Evolutionary conservation across 1,284 basidiomycete species (phyloP).

Genomic region (Mycosarcoma mackinlayi): DNA sequence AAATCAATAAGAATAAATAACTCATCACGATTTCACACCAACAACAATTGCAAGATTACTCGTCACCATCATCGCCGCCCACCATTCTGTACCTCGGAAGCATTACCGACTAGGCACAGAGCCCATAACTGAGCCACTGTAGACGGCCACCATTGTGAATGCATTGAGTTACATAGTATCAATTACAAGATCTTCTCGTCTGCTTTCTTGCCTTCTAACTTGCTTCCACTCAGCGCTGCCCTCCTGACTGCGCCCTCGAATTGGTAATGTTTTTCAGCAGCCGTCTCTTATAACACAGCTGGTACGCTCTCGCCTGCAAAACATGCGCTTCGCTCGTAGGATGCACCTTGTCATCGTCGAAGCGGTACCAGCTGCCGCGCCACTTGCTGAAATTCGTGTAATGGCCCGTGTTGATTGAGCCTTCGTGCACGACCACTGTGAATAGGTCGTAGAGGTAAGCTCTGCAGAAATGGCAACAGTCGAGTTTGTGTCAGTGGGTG

Average conservation of each 20-base stretch:
- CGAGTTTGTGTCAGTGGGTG: too few relatives aligned
- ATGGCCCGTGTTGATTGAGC: conserved; percentile 88
- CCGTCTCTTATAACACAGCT: conserved; percentile 61
- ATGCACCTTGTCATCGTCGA: conserved; percentile 86
- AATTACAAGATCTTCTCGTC: too few relatives aligned
- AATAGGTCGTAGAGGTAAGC: conserved; percentile 84
- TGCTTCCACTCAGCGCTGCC: background rate
- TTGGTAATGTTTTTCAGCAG: conserved; percentile 50
- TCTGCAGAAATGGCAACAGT: too few relatives aligned
- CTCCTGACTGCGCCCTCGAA: background rate
- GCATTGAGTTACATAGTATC: too few relatives aligned
- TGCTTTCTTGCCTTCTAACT: too few relatives aligned
- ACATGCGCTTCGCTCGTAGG: conserved; percentile 46
- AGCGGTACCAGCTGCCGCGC: conserved; percentile 84
- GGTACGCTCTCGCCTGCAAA: conserved; percentile 57
- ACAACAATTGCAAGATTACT: too few relatives aligned
- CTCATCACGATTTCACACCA: too few relatives aligned
- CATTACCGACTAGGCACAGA: too few relatives aligned
- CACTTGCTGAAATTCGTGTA: conserved; percentile 86
- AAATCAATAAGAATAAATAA: too few relatives aligned
- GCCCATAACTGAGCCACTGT: too few relatives aligned
- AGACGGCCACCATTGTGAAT: too few relatives aligned
- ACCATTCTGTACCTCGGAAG: too few relatives aligned
- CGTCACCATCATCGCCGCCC: background rate
- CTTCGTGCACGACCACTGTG: conserved; percentile 93